Conservation (phyloP, 106 monocot genomes). For the Dendrobium chrysotoxum region DNA sequence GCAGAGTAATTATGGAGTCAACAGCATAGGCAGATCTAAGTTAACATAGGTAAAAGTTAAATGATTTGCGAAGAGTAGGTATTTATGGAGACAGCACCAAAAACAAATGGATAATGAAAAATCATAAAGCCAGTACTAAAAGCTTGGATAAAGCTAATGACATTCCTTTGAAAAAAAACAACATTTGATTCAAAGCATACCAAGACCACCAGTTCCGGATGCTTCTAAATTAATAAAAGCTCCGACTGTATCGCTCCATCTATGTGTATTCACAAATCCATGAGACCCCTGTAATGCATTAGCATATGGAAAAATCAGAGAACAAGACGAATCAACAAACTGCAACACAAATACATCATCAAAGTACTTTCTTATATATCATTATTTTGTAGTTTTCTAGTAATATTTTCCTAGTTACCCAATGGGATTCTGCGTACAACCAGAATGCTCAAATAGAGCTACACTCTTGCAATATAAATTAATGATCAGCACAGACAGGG, state of each 20-base stretch:
- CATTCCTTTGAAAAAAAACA: not conserved
- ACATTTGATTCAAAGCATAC: constrained; percentile 26
- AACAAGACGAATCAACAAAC: not conserved
- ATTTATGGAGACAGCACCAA: no score
- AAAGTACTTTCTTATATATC: not conserved
- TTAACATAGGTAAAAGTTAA: not conserved
- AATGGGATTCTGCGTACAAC: not conserved
- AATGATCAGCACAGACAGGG: not conserved
- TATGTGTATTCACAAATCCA: constrained; percentile 89
- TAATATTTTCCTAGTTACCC: not conserved
- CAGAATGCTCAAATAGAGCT: not conserved
- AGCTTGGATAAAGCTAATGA: no score
- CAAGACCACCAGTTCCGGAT: constrained; percentile 87
- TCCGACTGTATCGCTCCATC: constrained; percentile 70
- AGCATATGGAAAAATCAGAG: not conserved
- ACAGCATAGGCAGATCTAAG: no score
- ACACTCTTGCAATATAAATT: not conserved
- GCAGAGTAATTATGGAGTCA: no score
- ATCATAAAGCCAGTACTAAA: no score
- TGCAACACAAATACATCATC: not conserved
- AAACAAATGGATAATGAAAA: no score
- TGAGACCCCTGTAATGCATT: constrained; percentile 66
- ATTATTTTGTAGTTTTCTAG: not conserved
- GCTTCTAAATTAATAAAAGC: constrained; percentile 98
- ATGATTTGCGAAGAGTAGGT: not conserved